Percentiles rank a stretch among this genome's conserved stretches.
These are phyloP conservation scores for Cryptococcus sp. DNA, from an alignment of 1,284 basidiomycete genomes.

Conservation along the genomic window DNA sequence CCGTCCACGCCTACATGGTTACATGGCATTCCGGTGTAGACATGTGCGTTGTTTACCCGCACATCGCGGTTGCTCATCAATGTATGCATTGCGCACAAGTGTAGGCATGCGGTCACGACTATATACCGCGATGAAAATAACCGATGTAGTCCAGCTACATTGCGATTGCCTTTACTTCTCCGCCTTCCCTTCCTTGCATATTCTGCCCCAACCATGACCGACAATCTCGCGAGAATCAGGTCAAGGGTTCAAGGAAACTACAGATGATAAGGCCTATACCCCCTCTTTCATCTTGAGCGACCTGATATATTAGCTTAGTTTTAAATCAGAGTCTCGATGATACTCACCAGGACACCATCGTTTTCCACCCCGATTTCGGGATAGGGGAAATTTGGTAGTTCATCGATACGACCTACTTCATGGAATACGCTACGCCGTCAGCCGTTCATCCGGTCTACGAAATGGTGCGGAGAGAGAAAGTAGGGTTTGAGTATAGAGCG, in stretches of 20 bases:
- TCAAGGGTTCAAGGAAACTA: constrained; percentile 43
- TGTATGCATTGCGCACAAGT: no score
- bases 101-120: no score
- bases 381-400: constrained; percentile 44
- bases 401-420: constrained; percentile 48
- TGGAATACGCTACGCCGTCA: constrained; percentile 35
- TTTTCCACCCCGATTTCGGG: constrained; percentile 46
- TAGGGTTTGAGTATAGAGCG: background rate
- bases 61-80: no score
- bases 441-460: background rate
- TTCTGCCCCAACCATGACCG: no score
- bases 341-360: constrained; percentile 44
- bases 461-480: background rate
- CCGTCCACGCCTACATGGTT: no score
- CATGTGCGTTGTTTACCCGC: no score
- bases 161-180: no score
- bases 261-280: constrained; percentile 47
- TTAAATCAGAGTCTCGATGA: no score
- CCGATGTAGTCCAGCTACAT: no score
- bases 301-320: constrained; percentile 5
- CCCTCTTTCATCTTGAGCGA: constrained; percentile 36
- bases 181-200: no score
- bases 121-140: no score
- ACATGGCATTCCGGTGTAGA: no score
- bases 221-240: background rate